Percentiles rank a stretch among this genome's conserved stretches.
phyloP scores from a whole-genome alignment of 176 grass and related monocot species.

The Chloris gayana region DNA sequence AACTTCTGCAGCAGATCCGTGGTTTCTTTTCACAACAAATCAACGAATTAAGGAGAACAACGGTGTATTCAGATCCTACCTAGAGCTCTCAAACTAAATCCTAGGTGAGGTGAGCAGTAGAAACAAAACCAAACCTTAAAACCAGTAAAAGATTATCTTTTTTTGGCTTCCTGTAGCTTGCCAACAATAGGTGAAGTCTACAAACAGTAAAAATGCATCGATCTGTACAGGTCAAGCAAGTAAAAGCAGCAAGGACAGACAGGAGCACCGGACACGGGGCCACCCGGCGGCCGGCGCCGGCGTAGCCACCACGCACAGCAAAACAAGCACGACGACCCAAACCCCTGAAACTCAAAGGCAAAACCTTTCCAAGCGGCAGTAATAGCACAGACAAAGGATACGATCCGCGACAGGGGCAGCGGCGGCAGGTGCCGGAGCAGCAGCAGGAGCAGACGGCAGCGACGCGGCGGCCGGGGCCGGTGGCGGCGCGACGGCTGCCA shows the following conservation, averaged over 20 bases:
- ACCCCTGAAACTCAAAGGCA: constrained; percentile 12
- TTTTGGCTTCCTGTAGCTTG: not conserved
- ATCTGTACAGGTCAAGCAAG: constrained; percentile 34
- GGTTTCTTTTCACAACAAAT: constrained; percentile 51
- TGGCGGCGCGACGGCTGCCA: constrained; percentile 66
- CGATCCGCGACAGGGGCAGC: constrained; percentile 58
- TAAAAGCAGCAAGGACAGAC: constrained; percentile 17
- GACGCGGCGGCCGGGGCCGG: constrained; percentile 23
- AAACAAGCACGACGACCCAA: not conserved
- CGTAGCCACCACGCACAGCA: constrained; percentile 15
- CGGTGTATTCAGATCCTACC: constrained; percentile 14
- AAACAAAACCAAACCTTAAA: not conserved
- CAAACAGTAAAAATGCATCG: constrained; percentile 37
- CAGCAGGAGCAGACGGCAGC: not conserved
- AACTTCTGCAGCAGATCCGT: constrained; percentile 87
- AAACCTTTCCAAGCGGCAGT: not conserved
- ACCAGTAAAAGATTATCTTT: not conserved
- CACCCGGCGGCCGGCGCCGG: constrained; percentile 11
- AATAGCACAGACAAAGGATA: constrained; percentile 81
- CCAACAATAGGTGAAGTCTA: not conserved
- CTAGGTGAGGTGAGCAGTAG: not conserved
- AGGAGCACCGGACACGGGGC: not conserved
- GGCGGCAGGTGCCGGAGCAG: not conserved
- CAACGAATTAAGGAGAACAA: constrained; percentile 48
- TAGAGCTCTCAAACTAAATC: constrained; percentile 12